phyloP scores from a whole-genome alignment of 331 rosid genomes.

The Cydonia oblonga region DNA sequence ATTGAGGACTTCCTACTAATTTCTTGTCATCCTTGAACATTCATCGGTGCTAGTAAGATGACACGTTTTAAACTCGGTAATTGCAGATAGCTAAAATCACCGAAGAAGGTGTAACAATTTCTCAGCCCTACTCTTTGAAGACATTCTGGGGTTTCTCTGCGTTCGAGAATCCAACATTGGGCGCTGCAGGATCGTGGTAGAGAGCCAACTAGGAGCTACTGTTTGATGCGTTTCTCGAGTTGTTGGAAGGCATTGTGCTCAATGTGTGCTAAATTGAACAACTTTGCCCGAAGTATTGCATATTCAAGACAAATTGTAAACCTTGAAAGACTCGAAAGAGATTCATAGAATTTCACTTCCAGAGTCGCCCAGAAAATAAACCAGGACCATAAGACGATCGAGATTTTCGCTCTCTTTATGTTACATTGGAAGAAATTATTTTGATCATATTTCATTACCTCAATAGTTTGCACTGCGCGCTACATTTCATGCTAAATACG shows the following conservation, averaged over 20 bases:
- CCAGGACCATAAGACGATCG: not conserved
- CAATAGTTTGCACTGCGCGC: too few relatives aligned
- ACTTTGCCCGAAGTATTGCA: not conserved
- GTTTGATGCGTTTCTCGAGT: not conserved
- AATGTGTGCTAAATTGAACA: not conserved
- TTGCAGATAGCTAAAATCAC: constrained; percentile 70
- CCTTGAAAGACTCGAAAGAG: not conserved
- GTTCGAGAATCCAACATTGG: constrained; percentile 28
- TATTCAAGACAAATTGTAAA: not conserved
- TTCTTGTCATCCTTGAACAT: not conserved
- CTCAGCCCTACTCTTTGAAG: constrained; percentile 58
- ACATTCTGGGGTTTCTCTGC: constrained; percentile 78
- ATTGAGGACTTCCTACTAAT: not conserved
- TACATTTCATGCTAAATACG: not conserved
- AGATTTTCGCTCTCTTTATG: too few relatives aligned
- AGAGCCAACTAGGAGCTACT: not conserved
- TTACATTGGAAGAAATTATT: too few relatives aligned
- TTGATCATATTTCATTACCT: too few relatives aligned
- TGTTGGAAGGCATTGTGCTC: not conserved
- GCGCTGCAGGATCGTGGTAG: constrained; percentile 71
- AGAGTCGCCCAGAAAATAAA: not conserved
- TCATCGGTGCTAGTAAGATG: not conserved
- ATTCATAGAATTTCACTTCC: not conserved
- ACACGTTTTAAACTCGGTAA: constrained; percentile 5
- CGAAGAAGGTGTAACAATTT: constrained; percentile 53